Evolutionary conservation across 345 rosid genomes (phyloP), one percentile per base, ranked within the genome.

Genomic region (Populus deltoides): DNA sequence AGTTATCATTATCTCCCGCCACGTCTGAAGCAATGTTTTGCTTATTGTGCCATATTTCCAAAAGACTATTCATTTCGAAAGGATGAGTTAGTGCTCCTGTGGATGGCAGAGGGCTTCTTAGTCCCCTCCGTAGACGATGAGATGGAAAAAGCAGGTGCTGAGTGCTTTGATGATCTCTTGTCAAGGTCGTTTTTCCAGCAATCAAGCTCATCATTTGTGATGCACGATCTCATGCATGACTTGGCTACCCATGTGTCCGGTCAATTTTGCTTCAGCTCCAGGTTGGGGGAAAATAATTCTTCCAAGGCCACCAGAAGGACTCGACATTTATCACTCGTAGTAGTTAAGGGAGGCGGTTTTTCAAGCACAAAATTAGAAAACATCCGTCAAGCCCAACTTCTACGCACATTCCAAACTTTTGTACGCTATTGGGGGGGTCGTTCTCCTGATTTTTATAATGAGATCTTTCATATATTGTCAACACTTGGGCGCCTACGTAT

Each of bases 91-190:
- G 20, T 73, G 8, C 45, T 57, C 16, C 57, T 76, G 29, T 81
- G 80, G 80, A 81, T 81, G 80, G 83, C 83, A 10, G 83, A 75
- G 55, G 77, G 76, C n/a, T 67, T 81, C 57, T 33, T 81, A n/a
- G 68, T 33, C 17, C 43, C 49, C 15, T 49, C 79, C 7, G n/a
- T 63, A 17, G 57, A 12, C 29, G 72, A 51, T 29, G 63, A 43
- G 8, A 71, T 76, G 53, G 77, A 77, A 76, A 77, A 55, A 53
- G 62, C 76, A 0, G 83, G 77, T 2, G 38, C 33, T 0, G 83
- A 76, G n/a, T 76, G 72, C 70, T 76, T 76, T 24, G 5, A 33
- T 17, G 80, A 66, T 65, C 75, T 81, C 13, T 49, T 81, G 8
- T 53, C 77, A 8, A 76, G 74, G 68, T 76, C 80, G 5, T 72